Evolutionary conservation across 345 rosid species (phyloP).

Genomic region (Capsella bursapastoris): DNA sequence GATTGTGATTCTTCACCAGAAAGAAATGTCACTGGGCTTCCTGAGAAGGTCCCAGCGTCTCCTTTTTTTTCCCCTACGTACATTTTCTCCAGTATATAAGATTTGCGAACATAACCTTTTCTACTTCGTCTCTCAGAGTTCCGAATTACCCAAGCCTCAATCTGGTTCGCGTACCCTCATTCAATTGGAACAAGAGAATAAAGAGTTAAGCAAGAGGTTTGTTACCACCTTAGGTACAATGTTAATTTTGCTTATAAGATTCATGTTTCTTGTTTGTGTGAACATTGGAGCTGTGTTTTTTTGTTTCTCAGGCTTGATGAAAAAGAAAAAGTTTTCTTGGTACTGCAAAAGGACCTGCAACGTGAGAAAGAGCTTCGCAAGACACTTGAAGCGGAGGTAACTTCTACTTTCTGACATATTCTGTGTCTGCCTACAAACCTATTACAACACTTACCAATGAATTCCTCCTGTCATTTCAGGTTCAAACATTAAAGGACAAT

Average conservation of each 20-base stretch:
- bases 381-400: constrained; percentile 64
- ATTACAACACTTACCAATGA: not conserved
- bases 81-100: not conserved
- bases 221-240: constrained; percentile 24
- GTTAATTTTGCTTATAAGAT: not conserved
- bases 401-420: constrained; percentile 11
- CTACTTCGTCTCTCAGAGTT: constrained; percentile 44
- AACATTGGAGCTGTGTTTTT: not conserved
- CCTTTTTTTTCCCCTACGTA: not conserved
- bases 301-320: constrained; percentile 41
- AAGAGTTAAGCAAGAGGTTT: constrained; percentile 63
- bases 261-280: constrained; percentile 4
- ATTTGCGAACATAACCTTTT: not conserved
- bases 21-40: constrained; percentile 19
- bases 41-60: constrained; percentile 21
- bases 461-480: constrained; percentile 43
- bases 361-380: constrained; percentile 57
- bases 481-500: constrained; percentile 51
- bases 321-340: constrained; percentile 40
- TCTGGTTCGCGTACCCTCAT: constrained; percentile 43
- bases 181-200: constrained; percentile 64
- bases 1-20: not conserved
- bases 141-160: constrained; percentile 23
- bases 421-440: not conserved
- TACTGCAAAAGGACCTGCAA: constrained; percentile 35